Evolutionary conservation across 106 monocot genomes (phyloP), one percentile per base, ranked within the genome.

Genomic region (Posidonia australis): DNA sequence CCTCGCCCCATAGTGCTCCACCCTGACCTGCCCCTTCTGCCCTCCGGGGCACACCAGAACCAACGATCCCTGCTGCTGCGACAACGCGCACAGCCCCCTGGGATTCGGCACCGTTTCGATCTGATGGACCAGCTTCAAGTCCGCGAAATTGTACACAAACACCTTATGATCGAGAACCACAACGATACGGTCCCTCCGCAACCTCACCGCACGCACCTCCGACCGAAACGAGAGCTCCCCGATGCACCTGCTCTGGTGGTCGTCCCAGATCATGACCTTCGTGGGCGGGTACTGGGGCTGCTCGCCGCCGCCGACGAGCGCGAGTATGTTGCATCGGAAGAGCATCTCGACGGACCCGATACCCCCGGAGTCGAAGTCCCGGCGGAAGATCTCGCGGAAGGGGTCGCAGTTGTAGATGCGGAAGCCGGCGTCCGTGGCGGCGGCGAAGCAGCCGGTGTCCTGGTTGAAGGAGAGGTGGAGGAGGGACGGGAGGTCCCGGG

Each of bases 211-310:
- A 0, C 90, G 87, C 16, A 98, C 96, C 63, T 90, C 87, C 0
- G 96, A 87, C 5, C 90, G 82, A 76, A 98, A 98, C 2, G 96
- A 98, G 42, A 98, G 83, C 76, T 98, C 96, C 44, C 96, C 96
- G 51, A 98, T 98, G 77, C 96, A 98, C 3, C 96, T 78, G 69
- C 80, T 82, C 82, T 98, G 96, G 67, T 98, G 90, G 68, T 98
- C 96, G 73, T 98, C 96, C 96, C 96, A 98, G 66, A 98, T 98
- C 96, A 98, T 98, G 74, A 98, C 96, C 65, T 91, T 90, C 46
- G 76, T 91, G 23, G 87, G 90, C 18, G 84, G 81, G 63, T 83
- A 91, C 62, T 84, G 67, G 9, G 96, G 90, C n/a, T 60, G 67
- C 6, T 72, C 64, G 1, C 96, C 96, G 13, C 96, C 96, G n/a